phyloP scores from a whole-genome alignment of 345 rosid species.

The Brassica cretica region DNA sequence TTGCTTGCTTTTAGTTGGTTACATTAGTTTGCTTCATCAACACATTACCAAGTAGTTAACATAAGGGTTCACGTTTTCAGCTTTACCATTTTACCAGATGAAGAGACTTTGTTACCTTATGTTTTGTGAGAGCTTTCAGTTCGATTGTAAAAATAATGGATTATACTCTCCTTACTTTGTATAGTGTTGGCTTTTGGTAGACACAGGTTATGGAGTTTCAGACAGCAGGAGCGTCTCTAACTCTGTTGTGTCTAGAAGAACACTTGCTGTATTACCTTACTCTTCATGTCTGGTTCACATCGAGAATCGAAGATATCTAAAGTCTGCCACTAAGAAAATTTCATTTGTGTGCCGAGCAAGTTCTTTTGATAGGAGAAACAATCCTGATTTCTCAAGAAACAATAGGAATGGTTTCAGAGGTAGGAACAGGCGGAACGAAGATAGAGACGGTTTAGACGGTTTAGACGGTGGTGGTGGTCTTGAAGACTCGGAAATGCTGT shows the following conservation, averaged over 20 bases:
- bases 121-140: too few relatives aligned
- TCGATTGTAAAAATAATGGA: background rate
- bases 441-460: conserved; percentile 45
- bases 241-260: conserved; percentile 53
- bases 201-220: conserved; percentile 54
- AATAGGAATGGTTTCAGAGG: conserved; percentile 58
- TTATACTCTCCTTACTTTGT: background rate
- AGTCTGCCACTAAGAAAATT: conserved; percentile 28
- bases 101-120: too few relatives aligned
- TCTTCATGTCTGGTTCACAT: conserved; percentile 36
- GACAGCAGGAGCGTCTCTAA: conserved; percentile 47
- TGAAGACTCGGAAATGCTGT: conserved; percentile 56
- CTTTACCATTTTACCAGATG: too few relatives aligned
- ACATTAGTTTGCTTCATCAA: background rate
- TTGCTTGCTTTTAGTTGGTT: background rate
- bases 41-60: too few relatives aligned
- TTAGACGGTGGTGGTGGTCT: conserved; percentile 37
- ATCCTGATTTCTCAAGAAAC: conserved; percentile 65
- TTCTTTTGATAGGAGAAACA: conserved; percentile 61
- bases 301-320: conserved; percentile 36
- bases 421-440: conserved; percentile 63
- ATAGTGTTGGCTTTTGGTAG: conserved; percentile 8
- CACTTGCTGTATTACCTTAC: conserved; percentile 40
- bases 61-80: too few relatives aligned
- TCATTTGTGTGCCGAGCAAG: conserved; percentile 59